phyloP scores from a whole-genome alignment of 441 rosid genomes.

The Pelargonium myrrhifolium region DNA sequence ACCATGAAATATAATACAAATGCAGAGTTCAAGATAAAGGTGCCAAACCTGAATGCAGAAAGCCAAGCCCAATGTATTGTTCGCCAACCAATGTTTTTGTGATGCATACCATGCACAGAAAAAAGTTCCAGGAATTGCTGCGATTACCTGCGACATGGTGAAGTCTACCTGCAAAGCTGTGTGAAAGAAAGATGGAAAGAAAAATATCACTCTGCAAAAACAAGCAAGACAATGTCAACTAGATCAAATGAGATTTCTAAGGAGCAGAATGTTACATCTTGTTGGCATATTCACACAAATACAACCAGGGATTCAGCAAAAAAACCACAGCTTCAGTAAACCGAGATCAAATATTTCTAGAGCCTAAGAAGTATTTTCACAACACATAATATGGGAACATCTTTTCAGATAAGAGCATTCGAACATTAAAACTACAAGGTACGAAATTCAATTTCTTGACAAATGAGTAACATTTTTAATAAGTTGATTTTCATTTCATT shows the following conservation, averaged over 20 bases:
- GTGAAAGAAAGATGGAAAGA: conserved; percentile 31
- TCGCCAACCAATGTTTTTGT: conserved; percentile 94
- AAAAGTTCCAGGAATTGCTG: conserved; percentile 88
- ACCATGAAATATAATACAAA: not conserved
- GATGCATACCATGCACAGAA: conserved; percentile 96
- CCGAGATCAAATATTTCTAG: not conserved
- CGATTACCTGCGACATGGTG: conserved; percentile 82
- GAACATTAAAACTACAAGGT: not conserved
- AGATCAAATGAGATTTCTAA: conserved; percentile 18
- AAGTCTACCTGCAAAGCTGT: conserved; percentile 95
- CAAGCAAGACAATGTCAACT: conserved; percentile 17
- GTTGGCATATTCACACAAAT: not conserved
- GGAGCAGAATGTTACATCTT: not conserved
- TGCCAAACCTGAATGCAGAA: conserved; percentile 86
- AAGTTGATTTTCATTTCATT: not conserved
- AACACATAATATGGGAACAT: not conserved
- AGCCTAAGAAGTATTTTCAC: not conserved
- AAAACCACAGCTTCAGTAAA: not conserved
- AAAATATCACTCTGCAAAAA: conserved; percentile 38
- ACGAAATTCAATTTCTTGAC: not conserved
- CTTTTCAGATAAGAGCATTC: not conserved
- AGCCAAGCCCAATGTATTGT: conserved; percentile 79
- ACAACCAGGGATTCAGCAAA: not conserved
- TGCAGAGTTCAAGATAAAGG: not conserved
- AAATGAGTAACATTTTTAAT: not conserved